Percentiles rank a stretch among this genome's conserved stretches.
Evolutionary conservation across 1,139 yeast genomes (phyloP).

Genomic region (Protomyces pachydermus): DNA sequence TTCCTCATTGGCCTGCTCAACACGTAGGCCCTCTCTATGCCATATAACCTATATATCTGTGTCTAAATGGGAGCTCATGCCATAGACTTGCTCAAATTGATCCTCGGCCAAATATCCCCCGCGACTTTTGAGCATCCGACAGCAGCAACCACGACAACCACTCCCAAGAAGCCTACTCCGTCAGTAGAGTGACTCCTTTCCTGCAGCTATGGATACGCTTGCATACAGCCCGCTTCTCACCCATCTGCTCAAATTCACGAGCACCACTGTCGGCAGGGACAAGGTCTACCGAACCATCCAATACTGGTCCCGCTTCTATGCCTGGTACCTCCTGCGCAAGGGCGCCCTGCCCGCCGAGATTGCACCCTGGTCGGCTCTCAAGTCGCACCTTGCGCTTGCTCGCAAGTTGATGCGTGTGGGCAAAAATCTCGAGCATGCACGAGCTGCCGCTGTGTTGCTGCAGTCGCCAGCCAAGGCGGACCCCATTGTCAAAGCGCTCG

Average conservation of each 20-base stretch:
- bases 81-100: too few relatives aligned
- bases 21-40: neutral
- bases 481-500: slow-evolving; percentile 54
- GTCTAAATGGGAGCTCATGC: too few relatives aligned
- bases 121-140: too few relatives aligned
- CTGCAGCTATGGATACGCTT: neutral
- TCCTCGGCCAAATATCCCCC: too few relatives aligned
- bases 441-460: slow-evolving; percentile 61
- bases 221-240: slow-evolving; percentile 23
- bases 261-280: slow-evolving; percentile 61
- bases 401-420: slow-evolving; percentile 82
- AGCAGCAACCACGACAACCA: too few relatives aligned
- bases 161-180: neutral
- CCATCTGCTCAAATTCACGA: slow-evolving; percentile 22
- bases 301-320: slow-evolving; percentile 68
- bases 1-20: slow-evolving; percentile 22
- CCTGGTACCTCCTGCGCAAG: slow-evolving; percentile 57
- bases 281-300: slow-evolving; percentile 76
- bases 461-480: slow-evolving; percentile 66
- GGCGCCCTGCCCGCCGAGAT: slow-evolving; percentile 54
- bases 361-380: slow-evolving; percentile 50
- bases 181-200: neutral
- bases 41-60: neutral
- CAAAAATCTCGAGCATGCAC: slow-evolving; percentile 72
- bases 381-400: slow-evolving; percentile 58